A percentile compares a stretch with the other conserved stretches of the same genome.
These are phyloP conservation scores for Macadamia integrifolia DNA, from an alignment of 164 flowering plant species.

Conservation along the genomic window DNA sequence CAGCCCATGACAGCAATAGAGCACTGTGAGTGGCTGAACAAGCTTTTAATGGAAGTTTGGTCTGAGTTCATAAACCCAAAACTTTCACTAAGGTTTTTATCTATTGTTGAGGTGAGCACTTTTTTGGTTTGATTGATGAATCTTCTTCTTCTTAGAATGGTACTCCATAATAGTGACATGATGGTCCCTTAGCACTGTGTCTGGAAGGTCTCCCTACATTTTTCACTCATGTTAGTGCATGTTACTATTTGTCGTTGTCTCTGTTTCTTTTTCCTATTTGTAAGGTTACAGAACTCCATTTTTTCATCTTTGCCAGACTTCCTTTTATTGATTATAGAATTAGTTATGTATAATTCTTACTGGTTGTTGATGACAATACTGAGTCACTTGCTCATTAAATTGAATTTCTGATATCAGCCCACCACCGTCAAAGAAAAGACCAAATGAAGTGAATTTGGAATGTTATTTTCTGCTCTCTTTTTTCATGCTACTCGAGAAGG, in stretches of 20 bases:
- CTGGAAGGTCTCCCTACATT: not conserved
- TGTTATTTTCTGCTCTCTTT: no score
- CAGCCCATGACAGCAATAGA: constrained; percentile 86
- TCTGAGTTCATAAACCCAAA: constrained; percentile 56
- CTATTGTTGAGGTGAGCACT: constrained; percentile 68
- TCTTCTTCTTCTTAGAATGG: not conserved
- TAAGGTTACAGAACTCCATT: not conserved
- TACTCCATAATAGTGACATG: not conserved
- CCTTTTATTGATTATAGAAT: not conserved
- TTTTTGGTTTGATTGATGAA: not conserved
- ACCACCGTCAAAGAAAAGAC: no score
- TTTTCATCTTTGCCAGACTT: not conserved
- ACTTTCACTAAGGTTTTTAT: constrained; percentile 59
- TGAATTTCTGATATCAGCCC: no score
- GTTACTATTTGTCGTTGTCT: not conserved
- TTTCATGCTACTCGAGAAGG: no score
- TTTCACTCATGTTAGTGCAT: not conserved
- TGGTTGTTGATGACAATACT: no score
- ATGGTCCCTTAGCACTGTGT: not conserved
- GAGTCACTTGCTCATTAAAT: no score
- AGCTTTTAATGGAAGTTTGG: constrained; percentile 78
- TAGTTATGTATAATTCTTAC: no score
- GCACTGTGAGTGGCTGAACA: constrained; percentile 93
- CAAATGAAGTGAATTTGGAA: no score
- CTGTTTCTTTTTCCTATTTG: not conserved